Base-by-base conservation (phyloP, 106 monocot genomes). In the Phalaenopsis equestris region DNA sequence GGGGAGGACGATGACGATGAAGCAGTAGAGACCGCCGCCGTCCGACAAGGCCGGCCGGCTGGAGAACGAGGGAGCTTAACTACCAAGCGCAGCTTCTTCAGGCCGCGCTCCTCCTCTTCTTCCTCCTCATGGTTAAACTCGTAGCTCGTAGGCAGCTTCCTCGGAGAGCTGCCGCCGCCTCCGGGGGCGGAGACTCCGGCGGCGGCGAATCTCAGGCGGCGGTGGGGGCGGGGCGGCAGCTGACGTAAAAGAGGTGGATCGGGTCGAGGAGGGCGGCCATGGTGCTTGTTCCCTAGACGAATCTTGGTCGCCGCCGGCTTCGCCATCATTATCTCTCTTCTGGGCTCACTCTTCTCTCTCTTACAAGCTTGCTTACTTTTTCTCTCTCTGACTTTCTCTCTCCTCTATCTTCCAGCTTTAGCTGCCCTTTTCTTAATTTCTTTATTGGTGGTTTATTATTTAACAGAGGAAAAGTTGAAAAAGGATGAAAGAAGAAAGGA, bases 41-140 rank as follows among this genome's bases (percentile, higher is more conserved):
- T 12, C 12, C 48, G 76, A 24, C 49, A 19, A 14, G 52, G 23
- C 23, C 76, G 21, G 49, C 48, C 2, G 30, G 42, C 76, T 10
- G 80, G 72, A 18, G 81, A n/a, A 24, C 56, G 56, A 7, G 80
- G 84, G 12, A 85, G 73, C 73, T 85, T 85, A 2, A 85, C n/a
- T 1, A 85, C 85, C 15, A 76, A 76, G 11, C 76, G 76, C 15
- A 85, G 78, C 85, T 85, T 85, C 73, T 74, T 85, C 52, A 72
- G 57, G 5, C 36, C 78, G 21, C 57, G 38, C 17, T 19, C 43
- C 55, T 73, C 73, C 8, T 55, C 43, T 18, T 82, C 76, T 30
- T 73, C 30, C 30, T 79, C 77, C 12, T 42, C 74, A 42, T 79
- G 78, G 52, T 58, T 73, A 37, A 73, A 75, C 38, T 39, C 56